Conservation (phyloP, 2,329 filamentous ascomycete genomes). For the Arthrobotrys iridis region DNA sequence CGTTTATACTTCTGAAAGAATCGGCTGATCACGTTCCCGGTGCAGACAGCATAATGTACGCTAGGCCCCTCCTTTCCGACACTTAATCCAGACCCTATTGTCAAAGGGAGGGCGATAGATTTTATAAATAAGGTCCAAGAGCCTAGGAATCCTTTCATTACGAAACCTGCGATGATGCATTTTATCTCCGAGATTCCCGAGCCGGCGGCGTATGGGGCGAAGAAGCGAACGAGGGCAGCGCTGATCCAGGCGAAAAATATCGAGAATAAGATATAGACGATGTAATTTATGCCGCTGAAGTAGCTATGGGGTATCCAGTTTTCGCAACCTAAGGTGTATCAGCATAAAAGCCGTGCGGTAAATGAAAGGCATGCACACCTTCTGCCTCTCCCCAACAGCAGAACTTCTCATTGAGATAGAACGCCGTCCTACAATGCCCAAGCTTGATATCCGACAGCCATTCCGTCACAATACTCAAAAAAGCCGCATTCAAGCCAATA, state of each 20-base stretch:
- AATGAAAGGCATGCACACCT: constrained; percentile 64
- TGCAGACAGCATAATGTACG: constrained; percentile 98
- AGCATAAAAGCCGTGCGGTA: constrained; percentile 35
- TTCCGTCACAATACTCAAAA: constrained; percentile 94
- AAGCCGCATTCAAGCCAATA: constrained; percentile 91
- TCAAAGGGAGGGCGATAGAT: constrained; percentile 85
- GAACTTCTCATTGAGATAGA: constrained; percentile 96
- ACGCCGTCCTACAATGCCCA: constrained; percentile 93
- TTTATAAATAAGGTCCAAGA: constrained; percentile 94
- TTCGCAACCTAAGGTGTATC: constrained; percentile 70
- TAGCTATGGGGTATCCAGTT: constrained; percentile 92
- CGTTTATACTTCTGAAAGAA: constrained; percentile 91
- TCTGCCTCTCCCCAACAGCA: constrained; percentile 97
- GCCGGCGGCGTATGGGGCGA: constrained; percentile 94
- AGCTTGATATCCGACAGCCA: constrained; percentile 96
- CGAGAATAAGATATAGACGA: constrained; percentile 87
- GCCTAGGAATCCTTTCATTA: constrained; percentile 98
- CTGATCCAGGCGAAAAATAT: constrained; percentile 82
- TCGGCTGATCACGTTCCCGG: constrained; percentile 92
- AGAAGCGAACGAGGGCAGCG: constrained; percentile 85
- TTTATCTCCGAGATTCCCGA: constrained; percentile 99
- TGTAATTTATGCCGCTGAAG: constrained; percentile 80
- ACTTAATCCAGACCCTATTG: constrained; percentile 91
- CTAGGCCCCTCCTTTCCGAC: constrained; percentile 98
- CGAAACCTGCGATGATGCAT: constrained; percentile 97